phyloP scores from a whole-genome alignment of 2,329 filamentous ascomycete genomes.

The Fusarium floridanum region DNA sequence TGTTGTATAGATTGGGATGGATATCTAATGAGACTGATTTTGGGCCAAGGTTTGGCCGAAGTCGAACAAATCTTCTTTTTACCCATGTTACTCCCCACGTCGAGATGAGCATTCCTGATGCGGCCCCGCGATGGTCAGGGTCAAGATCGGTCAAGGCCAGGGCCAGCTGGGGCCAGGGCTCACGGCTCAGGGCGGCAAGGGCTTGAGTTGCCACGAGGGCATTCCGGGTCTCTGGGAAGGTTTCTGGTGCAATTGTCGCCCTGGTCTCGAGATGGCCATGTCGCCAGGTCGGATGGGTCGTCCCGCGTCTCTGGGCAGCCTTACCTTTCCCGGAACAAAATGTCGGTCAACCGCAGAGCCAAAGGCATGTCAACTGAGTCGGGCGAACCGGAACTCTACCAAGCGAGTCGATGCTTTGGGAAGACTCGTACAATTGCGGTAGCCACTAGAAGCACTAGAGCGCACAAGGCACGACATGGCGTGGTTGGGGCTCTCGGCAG shows the following conservation, averaged over 20 bases:
- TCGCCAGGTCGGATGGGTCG: slow-evolving; percentile 12
- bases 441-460: slow-evolving; percentile 8
- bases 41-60: slow-evolving; percentile 24
- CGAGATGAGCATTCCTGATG: slow-evolving; percentile 14
- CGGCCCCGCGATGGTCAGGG: not conserved
- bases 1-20: slow-evolving; percentile 37
- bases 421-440: slow-evolving; percentile 16
- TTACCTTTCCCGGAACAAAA: slow-evolving; percentile 25
- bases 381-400: slow-evolving; percentile 29
- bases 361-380: slow-evolving; percentile 28
- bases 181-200: slow-evolving; percentile 16
- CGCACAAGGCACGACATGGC: slow-evolving; percentile 14
- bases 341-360: slow-evolving; percentile 18
- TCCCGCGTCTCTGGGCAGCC: slow-evolving; percentile 30
- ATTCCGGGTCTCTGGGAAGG: slow-evolving; percentile 35
- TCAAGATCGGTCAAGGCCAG: not conserved
- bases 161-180: not conserved
- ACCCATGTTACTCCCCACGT: not conserved
- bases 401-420: slow-evolving; percentile 24
- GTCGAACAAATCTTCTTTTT: slow-evolving; percentile 8
- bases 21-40: slow-evolving; percentile 29
- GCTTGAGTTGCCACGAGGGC: slow-evolving; percentile 30
- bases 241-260: slow-evolving; percentile 12
- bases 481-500: slow-evolving; percentile 10
- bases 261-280: slow-evolving; percentile 29